phyloP scores from a whole-genome alignment of 441 rosid genomes.

The Populus hybrid region DNA sequence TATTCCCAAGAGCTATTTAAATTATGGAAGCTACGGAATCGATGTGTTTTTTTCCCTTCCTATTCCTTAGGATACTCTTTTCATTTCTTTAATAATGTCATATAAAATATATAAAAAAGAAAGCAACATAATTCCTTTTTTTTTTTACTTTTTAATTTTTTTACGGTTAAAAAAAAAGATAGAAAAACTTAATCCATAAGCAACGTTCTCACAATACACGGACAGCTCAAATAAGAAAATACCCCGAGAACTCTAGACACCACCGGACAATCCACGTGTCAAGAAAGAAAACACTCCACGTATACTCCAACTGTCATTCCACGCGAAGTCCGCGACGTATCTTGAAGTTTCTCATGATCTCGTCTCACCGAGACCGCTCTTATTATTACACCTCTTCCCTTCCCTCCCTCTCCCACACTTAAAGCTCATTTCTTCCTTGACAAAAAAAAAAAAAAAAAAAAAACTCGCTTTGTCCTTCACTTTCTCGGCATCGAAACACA shows the following conservation, averaged over 20 bases:
- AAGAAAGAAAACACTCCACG: neutral
- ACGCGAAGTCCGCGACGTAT: slow-evolving; percentile 14
- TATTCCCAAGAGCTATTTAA: too few species aligned
- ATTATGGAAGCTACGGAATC: too few species aligned
- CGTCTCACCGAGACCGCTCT: neutral
- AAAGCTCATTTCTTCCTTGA: neutral
- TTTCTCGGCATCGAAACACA: neutral
- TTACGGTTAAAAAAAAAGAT: neutral
- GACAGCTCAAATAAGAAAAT: neutral
- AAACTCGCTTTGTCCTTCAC: neutral
- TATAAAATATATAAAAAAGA: too few species aligned
- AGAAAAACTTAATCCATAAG: too few species aligned
- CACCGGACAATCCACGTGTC: neutral
- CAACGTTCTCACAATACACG: neutral
- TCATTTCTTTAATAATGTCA: too few species aligned
- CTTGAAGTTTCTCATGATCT: slow-evolving; percentile 20
- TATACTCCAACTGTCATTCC: neutral
- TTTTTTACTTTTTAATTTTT: too few species aligned
- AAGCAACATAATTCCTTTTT: too few species aligned
- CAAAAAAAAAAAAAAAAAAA: neutral
- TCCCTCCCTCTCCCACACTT: neutral
- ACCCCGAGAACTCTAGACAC: slow-evolving; percentile 4
- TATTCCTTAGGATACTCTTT: too few species aligned
- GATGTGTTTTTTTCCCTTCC: too few species aligned
- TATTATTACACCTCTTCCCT: neutral